Percentiles rank a stretch among this genome's conserved stretches.
Evolutionary conservation across 2,329 filamentous ascomycete species (phyloP).

Genomic region (Tolypocladium ophioglossoides): DNA sequence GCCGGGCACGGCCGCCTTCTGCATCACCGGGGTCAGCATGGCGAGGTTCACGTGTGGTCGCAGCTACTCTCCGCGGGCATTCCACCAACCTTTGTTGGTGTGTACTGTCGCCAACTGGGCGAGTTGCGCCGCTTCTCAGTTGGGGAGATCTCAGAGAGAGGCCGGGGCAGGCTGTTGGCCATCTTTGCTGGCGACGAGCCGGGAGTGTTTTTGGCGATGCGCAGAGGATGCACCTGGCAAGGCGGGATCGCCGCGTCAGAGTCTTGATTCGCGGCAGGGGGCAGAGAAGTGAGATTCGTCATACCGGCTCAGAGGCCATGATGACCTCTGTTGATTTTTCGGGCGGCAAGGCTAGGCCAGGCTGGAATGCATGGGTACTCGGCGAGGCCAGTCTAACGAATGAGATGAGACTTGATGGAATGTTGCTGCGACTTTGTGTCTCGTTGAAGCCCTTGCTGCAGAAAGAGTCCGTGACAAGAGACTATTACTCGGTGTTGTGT

Average conservation of each 20-base stretch:
- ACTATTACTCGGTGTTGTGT: neutral
- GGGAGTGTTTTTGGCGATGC: slow-evolving; percentile 61
- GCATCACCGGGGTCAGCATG: slow-evolving; percentile 18
- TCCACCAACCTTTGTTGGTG: slow-evolving; percentile 26
- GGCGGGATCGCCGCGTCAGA: slow-evolving; percentile 4
- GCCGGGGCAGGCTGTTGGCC: slow-evolving; percentile 51
- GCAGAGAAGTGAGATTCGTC: slow-evolving; percentile 10
- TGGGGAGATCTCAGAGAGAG: slow-evolving; percentile 81
- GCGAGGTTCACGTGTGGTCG: slow-evolving; percentile 1
- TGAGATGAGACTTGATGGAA: slow-evolving; percentile 14
- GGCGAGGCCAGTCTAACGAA: slow-evolving; percentile 9
- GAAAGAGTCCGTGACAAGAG: neutral
- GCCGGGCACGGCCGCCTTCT: slow-evolving; percentile 55
- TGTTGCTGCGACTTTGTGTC: slow-evolving; percentile 14
- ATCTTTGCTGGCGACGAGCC: slow-evolving; percentile 53
- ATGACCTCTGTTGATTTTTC: slow-evolving; percentile 13
- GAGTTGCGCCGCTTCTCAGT: slow-evolving; percentile 84
- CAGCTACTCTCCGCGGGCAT: neutral
- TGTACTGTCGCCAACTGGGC: slow-evolving; percentile 69
- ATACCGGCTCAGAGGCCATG: slow-evolving; percentile 29
- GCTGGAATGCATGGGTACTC: slow-evolving; percentile 22
- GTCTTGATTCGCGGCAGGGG: neutral
- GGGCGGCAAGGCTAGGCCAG: slow-evolving; percentile 10
- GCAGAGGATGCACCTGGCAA: slow-evolving; percentile 60
- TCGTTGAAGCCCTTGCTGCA: neutral